phyloP scores from a whole-genome alignment of 371 early-diverging fungal genomes.

The Batkoa obscura region DNA sequence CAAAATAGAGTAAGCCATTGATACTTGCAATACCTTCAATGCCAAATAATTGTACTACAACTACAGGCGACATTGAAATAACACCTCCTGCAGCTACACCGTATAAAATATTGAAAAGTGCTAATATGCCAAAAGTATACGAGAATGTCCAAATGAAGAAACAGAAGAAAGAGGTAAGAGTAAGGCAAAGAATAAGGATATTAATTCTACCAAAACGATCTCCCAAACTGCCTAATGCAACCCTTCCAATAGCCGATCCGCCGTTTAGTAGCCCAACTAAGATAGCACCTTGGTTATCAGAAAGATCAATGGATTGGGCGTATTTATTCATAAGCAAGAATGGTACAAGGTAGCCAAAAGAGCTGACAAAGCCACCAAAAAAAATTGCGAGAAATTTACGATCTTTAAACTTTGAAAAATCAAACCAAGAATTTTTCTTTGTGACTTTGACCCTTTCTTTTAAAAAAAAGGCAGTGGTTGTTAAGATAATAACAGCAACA shows the following conservation, averaged over 20 bases:
- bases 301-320: slow-evolving; percentile 12
- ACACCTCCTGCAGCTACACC: slow-evolving; percentile 37
- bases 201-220: slow-evolving; percentile 40
- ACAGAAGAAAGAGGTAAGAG: slow-evolving; percentile 21
- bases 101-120: slow-evolving; percentile 30
- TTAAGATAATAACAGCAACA: slow-evolving; percentile 18
- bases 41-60: slow-evolving; percentile 26
- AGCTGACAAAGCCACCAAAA: slow-evolving; percentile 12
- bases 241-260: slow-evolving; percentile 39
- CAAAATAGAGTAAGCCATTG: slow-evolving; percentile 18
- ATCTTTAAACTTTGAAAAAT: slow-evolving; percentile 14
- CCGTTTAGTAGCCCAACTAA: slow-evolving; percentile 30
- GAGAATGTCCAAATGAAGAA: slow-evolving; percentile 40
- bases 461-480: slow-evolving; percentile 1
- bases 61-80: slow-evolving; percentile 20
- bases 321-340: slow-evolving; percentile 17
- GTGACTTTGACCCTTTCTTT: neutral
- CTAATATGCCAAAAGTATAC: slow-evolving; percentile 17
- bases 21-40: slow-evolving; percentile 19
- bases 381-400: slow-evolving; percentile 12
- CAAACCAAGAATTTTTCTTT: neutral
- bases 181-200: slow-evolving; percentile 20
- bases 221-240: slow-evolving; percentile 33
- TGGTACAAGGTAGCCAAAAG: slow-evolving; percentile 15
- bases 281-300: slow-evolving; percentile 18